A percentile compares a stretch with the other conserved stretches of the same genome.
Evolutionary conservation across 164 flowering plant species (phyloP).

Genomic region (Cinnamomum chago): DNA sequence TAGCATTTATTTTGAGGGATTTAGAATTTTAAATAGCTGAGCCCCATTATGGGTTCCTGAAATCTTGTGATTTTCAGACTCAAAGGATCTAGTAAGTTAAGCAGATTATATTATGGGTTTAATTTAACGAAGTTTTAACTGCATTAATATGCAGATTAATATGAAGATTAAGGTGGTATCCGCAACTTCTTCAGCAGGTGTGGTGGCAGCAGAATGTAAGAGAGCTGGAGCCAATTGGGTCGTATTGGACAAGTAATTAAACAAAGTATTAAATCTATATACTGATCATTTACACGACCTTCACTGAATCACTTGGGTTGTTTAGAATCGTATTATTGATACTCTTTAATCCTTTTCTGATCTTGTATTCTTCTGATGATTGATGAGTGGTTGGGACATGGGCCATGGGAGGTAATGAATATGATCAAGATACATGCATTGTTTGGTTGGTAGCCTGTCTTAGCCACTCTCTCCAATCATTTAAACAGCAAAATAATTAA

Average conservation of each 20-base stretch:
- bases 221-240: slow-evolving; percentile 80
- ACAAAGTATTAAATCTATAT: slow-evolving; percentile 37
- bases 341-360: background rate
- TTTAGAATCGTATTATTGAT: background rate
- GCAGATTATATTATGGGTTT: background rate
- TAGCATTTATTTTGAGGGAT: no score
- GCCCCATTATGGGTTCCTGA: no score
- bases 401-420: background rate
- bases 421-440: background rate
- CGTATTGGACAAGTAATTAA: slow-evolving; percentile 89
- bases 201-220: slow-evolving; percentile 76
- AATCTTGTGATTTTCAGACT: no score
- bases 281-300: background rate
- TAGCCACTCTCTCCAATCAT: background rate
- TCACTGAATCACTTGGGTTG: no score
- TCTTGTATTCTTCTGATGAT: background rate
- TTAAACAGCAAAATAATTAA: no score
- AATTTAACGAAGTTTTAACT: slow-evolving; percentile 11
- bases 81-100: background rate
- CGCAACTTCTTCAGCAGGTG: slow-evolving; percentile 40
- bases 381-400: background rate
- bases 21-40: no score
- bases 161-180: slow-evolving; percentile 75
- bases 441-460: background rate
- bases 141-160: slow-evolving; percentile 42